Percentiles rank a stretch among this genome's conserved stretches.
Evolutionary conservation across 129 eudicot species (phyloP).

Genomic region (Daucus carota): DNA sequence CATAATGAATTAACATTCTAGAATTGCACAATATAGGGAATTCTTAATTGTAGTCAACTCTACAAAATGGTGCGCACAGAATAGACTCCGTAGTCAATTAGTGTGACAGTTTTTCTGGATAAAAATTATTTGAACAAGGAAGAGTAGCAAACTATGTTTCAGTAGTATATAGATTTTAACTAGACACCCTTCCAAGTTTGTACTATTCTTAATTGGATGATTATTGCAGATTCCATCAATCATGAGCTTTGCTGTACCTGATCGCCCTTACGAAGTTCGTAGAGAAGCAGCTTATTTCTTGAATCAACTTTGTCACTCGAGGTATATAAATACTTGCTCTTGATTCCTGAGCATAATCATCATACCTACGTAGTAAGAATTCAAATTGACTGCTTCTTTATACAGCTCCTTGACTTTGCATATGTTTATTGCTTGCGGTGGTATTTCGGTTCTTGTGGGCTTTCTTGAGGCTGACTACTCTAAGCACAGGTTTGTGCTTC

Average conservation of each 20-base stretch:
- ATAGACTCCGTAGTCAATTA: neutral
- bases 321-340: conserved; percentile 28
- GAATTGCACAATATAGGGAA: neutral
- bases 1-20: neutral
- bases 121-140: neutral
- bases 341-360: neutral
- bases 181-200: neutral
- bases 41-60: neutral
- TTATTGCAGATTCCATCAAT: conserved; percentile 67
- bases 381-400: conserved; percentile 17
- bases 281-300: conserved; percentile 93
- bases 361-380: conserved; percentile 6
- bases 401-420: conserved; percentile 90
- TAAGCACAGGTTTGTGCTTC: conserved; percentile 61
- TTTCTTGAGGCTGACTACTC: conserved; percentile 99
- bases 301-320: conserved; percentile 94
- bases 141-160: neutral
- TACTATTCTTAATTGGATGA: conserved; percentile 1
- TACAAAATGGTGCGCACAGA: neutral
- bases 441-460: conserved; percentile 89
- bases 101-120: neutral
- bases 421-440: conserved; percentile 96
- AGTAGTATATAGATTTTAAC: neutral
- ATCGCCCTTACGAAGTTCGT: conserved; percentile 85
- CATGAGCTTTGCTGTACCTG: conserved; percentile 89